Percentiles rank a stretch among this genome's conserved stretches.
Evolutionary conservation across 441 rosid genomes (phyloP).

Genomic region (Brassica hybrid): DNA sequence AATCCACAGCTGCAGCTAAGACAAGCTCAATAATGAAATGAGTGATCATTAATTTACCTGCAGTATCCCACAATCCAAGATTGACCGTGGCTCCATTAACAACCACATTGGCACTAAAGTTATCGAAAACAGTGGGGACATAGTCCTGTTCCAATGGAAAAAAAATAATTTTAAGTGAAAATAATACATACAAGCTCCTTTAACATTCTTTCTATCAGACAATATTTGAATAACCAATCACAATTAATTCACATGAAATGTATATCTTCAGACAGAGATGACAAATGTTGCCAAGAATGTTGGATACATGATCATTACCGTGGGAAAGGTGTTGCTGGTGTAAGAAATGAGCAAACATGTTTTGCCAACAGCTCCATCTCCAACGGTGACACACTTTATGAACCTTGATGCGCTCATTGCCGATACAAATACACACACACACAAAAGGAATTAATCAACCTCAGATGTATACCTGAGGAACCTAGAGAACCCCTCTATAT

Average conservation of each 20-base stretch:
- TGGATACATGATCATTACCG: slow-evolving; percentile 32
- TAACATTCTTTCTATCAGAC: neutral
- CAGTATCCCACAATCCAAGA: slow-evolving; percentile 75
- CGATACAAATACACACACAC: neutral
- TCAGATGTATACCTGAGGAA: slow-evolving; percentile 84
- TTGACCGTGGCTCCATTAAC: slow-evolving; percentile 62
- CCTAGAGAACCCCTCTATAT: neutral
- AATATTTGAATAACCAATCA: neutral
- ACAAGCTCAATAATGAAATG: neutral
- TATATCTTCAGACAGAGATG: neutral
- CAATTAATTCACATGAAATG: neutral
- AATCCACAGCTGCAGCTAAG: neutral
- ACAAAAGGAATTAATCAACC: slow-evolving; percentile 29
- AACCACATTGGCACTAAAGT: slow-evolving; percentile 71
- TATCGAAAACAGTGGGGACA: slow-evolving; percentile 69
- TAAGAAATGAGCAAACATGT: slow-evolving; percentile 75
- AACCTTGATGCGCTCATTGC: slow-evolving; percentile 77
- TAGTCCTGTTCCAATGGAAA: slow-evolving; percentile 50
- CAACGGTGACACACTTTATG: slow-evolving; percentile 76
- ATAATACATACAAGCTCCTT: neutral
- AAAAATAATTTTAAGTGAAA: neutral
- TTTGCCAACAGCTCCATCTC: slow-evolving; percentile 81
- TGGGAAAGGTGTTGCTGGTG: slow-evolving; percentile 80
- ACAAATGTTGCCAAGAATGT: neutral
- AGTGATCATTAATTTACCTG: slow-evolving; percentile 42